A percentile compares a stretch with the other conserved stretches of the same genome.
These are phyloP conservation scores for Saccharomycopsis vini DNA, from an alignment of 805 yeast species.

Conservation along the genomic window DNA sequence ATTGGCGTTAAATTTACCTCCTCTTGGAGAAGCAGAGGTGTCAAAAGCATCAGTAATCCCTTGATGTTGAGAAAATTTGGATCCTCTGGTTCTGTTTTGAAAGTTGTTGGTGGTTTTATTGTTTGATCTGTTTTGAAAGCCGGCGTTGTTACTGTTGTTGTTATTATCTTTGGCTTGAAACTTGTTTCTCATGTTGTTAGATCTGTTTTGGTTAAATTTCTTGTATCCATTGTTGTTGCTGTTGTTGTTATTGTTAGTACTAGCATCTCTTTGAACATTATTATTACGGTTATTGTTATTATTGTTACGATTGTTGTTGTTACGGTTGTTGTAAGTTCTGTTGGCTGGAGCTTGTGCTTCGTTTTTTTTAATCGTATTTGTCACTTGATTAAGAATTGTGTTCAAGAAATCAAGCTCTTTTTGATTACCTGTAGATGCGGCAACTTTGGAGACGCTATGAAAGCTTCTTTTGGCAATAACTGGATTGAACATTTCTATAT, in stretches of 20 bases:
- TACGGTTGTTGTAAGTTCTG: slow-evolving; percentile 1
- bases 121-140: no score
- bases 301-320: slow-evolving; percentile 4
- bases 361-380: not conserved
- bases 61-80: no score
- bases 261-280: not conserved
- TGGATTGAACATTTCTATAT: no score
- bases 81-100: not conserved
- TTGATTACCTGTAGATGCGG: no score
- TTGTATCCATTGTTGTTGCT: no score
- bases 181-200: not conserved
- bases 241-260: not conserved
- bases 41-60: no score
- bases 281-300: slow-evolving; percentile 1
- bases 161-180: not conserved
- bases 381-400: slow-evolving; percentile 1
- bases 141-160: not conserved
- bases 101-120: not conserved
- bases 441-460: no score
- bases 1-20: no score
- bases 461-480: no score
- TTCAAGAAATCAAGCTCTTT: slow-evolving; percentile 9
- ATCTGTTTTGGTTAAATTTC: not conserved
- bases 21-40: no score
- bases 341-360: not conserved